Evolutionary conservation across 2,329 filamentous ascomycete genomes (phyloP), one percentile per base, ranked within the genome.

Genomic region (Tolypocladium cylindrosporum): DNA sequence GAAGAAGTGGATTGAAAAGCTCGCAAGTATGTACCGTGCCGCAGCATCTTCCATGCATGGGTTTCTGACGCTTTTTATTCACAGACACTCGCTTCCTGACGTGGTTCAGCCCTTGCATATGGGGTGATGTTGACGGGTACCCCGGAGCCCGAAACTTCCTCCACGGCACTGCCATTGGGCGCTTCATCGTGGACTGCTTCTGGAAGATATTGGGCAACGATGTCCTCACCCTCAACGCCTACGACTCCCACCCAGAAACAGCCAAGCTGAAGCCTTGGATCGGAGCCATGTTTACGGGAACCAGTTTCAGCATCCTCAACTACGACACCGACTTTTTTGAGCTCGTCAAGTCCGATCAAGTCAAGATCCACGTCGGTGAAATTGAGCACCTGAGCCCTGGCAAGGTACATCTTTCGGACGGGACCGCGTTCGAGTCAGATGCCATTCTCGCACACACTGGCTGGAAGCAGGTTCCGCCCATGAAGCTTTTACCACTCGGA

Each of bases 31-130:
- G 73, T 71, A 2, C 6, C 3, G 34, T 6, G 13, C 24, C 13
- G 3, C 13, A 16, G 19, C 1, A 13, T 37, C 52, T 72, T 73
- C 34, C 84, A 81, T 0, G 9, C 10, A 9, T 37, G 5, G 2
- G 6, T 10, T 3, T 9, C 48, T 52, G 48, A 52, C 82, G 86
- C 43, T 19, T 45, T 36, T 19, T 39, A n/a, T 51, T 4, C 10
- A n/a, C 56, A 76, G 75, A 78, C 39, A 87, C 82, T 0, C 83
- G 89, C 0, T 78, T 88, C 61, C 72, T 91, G 56, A 88, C 84
- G 2, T 91, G 86, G 84, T 84, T 92, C 70, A 86, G 82, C 55
- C 89, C 89, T 0, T 91, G 88, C 66, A 79, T 88, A 16, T 92
- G 87, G 85, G 86, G 85, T 5, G 75, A 77, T 1, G 80, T 78